Evolutionary conservation across 1,139 yeast genomes (phyloP), one percentile per base, ranked within the genome.

Genomic region (Taphrina pruni): DNA sequence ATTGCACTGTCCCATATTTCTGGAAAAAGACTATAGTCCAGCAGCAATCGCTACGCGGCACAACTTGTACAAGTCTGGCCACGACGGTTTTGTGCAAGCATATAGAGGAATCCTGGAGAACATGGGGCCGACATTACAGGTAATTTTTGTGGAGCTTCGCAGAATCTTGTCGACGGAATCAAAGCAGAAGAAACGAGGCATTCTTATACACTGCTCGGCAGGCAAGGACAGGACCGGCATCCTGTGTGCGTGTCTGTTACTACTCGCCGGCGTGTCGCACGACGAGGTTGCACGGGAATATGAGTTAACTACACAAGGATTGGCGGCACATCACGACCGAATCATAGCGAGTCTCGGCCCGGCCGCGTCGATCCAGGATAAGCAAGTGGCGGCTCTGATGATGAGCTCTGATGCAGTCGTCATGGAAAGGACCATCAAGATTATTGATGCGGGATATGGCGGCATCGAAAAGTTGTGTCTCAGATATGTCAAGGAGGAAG

Each of bases 201-300:
- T 64, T 11, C 26, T 64, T 12, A 60, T 60, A 6, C 65, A 60
- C 38, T 65, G 65, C 36, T 32, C 60, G 56, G 95, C 95, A 0
- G 97, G 97, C 2, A 90, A 90, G 76, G 97, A 91, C 76, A 83
- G 96, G 65, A 90, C 97, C 0, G 97, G 97, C 0, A 81, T 90
- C 12, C 77, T 89, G 72, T 84, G 87, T 2, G 89, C 90, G 86
- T 78, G 90, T 68, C 80, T 90, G 1, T 79, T 90, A 60, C 78
- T 86, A 38, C 78, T 89, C 38, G 80, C 85, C 17, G 93, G 90
- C 0, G 89, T 90, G 6, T 90, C 88, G 71, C 81, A 82, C 17
- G 84, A 85, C 72, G 85, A 86, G 1, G 82, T 90, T 54, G 87
- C 91, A 1, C 84, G 86, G 36, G 95, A 89, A 76, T 87, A 88